Evolutionary conservation across 2,329 filamentous ascomycete genomes (phyloP).

Genomic region (Blastomyces gilchristii): DNA sequence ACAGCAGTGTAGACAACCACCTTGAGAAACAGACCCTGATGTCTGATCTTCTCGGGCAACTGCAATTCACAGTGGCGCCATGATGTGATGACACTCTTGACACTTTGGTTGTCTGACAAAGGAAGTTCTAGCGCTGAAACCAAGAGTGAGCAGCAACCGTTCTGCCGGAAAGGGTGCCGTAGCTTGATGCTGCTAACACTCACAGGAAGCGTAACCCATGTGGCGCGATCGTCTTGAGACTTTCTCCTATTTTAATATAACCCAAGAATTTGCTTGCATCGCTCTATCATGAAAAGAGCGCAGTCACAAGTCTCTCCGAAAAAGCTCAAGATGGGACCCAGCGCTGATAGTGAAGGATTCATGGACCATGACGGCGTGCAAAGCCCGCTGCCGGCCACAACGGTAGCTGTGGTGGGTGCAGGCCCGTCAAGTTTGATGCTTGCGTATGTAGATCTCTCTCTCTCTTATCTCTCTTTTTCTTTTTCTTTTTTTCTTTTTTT

Average conservation of each 20-base stretch:
- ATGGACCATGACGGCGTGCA: slow-evolving; percentile 13
- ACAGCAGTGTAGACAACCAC: neutral
- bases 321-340: slow-evolving; percentile 21
- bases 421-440: slow-evolving; percentile 38
- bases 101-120: neutral
- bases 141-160: neutral
- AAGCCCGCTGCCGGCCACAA: slow-evolving; percentile 16
- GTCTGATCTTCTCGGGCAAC: neutral
- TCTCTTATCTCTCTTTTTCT: no score
- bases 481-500: no score
- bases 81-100: neutral
- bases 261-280: neutral
- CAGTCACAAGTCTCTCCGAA: slow-evolving; percentile 13
- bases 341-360: slow-evolving; percentile 23
- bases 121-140: neutral
- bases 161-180: neutral
- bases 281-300: slow-evolving; percentile 15
- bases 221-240: neutral
- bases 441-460: slow-evolving; percentile 22
- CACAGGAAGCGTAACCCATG: neutral
- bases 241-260: neutral
- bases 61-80: neutral
- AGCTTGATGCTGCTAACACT: neutral
- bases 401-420: slow-evolving; percentile 39
- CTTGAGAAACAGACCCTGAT: no score